Evolutionary conservation across 257 asterid species (phyloP).

Genomic region (Plantago elongata): DNA sequence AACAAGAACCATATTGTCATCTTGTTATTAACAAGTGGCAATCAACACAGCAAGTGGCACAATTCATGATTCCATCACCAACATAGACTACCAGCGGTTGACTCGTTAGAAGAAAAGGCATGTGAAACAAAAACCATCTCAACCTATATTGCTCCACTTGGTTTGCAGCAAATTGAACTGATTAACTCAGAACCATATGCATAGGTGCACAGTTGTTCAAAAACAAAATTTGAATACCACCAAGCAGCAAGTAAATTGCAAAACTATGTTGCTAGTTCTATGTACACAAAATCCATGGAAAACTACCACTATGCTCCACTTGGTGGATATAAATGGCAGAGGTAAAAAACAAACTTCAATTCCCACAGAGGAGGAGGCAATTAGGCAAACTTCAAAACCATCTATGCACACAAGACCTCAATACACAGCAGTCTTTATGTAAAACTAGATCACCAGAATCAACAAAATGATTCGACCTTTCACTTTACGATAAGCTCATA

Average conservation of each 20-base stretch:
- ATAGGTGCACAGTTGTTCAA: neutral
- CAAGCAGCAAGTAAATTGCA: neutral
- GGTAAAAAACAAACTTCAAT: neutral
- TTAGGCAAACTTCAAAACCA: slow-evolving; percentile 2
- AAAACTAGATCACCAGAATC: slow-evolving; percentile 11
- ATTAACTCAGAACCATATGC: neutral
- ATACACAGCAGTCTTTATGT: slow-evolving; percentile 5
- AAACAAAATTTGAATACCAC: neutral
- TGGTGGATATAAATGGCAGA: no score
- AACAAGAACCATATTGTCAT: no score
- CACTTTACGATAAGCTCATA: slow-evolving; percentile 7
- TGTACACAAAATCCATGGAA: no score
- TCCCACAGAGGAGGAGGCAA: neutral
- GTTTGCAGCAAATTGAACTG: neutral
- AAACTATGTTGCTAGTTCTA: neutral
- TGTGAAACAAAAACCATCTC: no score
- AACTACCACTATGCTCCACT: no score
- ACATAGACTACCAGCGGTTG: no score
- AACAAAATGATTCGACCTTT: slow-evolving; percentile 14
- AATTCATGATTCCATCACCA: no score
- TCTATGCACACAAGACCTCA: neutral
- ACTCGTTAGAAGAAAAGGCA: no score
- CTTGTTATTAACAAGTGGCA: no score
- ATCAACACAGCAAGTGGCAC: no score
- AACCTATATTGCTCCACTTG: neutral